Conservation (phyloP, 306 rosid genomes). For the Carpinus fangiana region DNA sequence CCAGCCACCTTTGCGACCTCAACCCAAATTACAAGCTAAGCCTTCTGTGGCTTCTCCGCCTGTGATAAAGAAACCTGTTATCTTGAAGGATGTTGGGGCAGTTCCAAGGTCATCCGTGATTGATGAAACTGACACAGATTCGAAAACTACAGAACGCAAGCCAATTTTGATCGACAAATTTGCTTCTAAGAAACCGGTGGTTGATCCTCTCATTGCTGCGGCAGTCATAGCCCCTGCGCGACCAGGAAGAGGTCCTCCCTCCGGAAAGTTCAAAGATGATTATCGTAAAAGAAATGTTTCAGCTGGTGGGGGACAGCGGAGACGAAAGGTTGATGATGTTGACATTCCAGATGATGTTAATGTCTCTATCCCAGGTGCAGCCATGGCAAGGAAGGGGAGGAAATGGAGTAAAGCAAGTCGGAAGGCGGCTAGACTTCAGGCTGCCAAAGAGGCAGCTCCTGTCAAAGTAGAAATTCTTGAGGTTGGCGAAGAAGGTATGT, state of each 20-base stretch:
- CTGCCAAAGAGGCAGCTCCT: constrained; percentile 97
- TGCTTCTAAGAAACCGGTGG: constrained; percentile 76
- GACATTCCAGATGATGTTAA: constrained; percentile 61
- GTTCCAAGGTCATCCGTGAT: constrained; percentile 30
- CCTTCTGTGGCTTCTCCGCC: constrained; percentile 70
- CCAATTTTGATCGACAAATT: constrained; percentile 91
- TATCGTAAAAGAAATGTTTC: constrained; percentile 64
- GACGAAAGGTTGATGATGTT: constrained; percentile 53
- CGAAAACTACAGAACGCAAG: constrained; percentile 57
- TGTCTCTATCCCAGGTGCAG: constrained; percentile 69
- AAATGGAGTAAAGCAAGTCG: constrained; percentile 98
- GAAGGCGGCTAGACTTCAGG: constrained; percentile 93
- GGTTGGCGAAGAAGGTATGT: constrained; percentile 80
- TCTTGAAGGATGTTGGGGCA: constrained; percentile 80
- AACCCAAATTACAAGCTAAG: constrained; percentile 63
- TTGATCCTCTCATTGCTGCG: constrained; percentile 64
- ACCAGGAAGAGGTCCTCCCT: constrained; percentile 76
- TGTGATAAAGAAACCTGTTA: constrained; percentile 54
- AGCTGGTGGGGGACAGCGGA: constrained; percentile 60
- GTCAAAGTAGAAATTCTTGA: constrained; percentile 95
- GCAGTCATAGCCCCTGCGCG: constrained; percentile 72
- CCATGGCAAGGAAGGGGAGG: constrained; percentile 77
- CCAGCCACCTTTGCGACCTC: constrained; percentile 57
- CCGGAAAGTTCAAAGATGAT: constrained; percentile 70
- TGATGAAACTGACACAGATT: constrained; percentile 34